These are phyloP conservation scores for Chaetoceros tenuissimus DNA, from an alignment of 108 stramenopile species.

Conservation along the genomic window DNA sequence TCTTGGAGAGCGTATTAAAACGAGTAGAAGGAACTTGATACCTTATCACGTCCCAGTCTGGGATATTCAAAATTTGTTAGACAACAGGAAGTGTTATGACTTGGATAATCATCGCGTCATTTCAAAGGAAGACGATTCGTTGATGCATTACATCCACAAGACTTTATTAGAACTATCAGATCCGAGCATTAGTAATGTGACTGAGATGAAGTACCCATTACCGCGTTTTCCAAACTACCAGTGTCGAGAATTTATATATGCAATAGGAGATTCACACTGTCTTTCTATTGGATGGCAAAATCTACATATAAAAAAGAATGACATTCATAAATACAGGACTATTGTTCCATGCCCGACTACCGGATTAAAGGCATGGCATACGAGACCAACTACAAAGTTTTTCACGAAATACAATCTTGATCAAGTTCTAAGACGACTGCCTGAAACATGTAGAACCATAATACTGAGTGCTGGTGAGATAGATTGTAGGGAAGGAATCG, in stretches of 20 bases:
- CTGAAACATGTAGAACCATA: slow-evolving; percentile 14
- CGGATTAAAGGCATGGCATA: slow-evolving; percentile 56
- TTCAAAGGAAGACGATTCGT: not conserved
- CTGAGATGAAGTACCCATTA: not conserved
- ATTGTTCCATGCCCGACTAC: slow-evolving; percentile 33
- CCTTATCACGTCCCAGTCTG: slow-evolving; percentile 29
- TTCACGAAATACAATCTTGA: slow-evolving; percentile 41
- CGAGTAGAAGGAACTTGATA: slow-evolving; percentile 15
- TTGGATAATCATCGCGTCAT: not conserved
- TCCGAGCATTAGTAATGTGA: not conserved
- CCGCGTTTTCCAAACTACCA: not conserved
- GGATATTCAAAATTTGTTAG: slow-evolving; percentile 17
- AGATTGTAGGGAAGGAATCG: slow-evolving; percentile 53
- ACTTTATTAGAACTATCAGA: not conserved
- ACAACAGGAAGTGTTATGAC: not conserved
- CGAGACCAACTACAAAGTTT: slow-evolving; percentile 23
- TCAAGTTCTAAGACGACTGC: slow-evolving; percentile 13
- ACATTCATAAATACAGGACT: slow-evolving; percentile 13
- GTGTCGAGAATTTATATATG: slow-evolving; percentile 20
- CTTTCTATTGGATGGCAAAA: slow-evolving; percentile 54
- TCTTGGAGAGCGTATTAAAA: slow-evolving; percentile 37
- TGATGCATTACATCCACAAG: not conserved
- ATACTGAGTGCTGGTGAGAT: slow-evolving; percentile 55
- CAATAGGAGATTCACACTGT: slow-evolving; percentile 53
- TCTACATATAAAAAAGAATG: slow-evolving; percentile 11